Conservation (phyloP, 768 basidiomycete genomes). For the Clitopilus passeckerianus region DNA sequence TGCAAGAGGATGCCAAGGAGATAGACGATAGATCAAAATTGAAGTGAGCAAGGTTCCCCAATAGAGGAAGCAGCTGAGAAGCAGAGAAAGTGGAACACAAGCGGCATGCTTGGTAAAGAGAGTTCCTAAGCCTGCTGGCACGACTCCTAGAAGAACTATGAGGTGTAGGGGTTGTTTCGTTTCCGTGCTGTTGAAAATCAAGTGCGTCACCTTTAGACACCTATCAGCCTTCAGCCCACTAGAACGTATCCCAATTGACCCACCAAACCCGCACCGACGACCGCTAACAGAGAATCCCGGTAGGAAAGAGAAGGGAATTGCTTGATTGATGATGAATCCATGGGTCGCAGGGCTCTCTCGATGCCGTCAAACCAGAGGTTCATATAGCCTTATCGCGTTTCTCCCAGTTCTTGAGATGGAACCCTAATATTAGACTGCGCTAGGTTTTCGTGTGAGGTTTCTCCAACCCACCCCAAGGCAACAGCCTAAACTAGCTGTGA, state of each 20-base stretch:
- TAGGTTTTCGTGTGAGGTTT: too few species aligned
- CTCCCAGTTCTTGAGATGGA: too few species aligned
- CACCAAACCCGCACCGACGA: constrained; percentile 11
- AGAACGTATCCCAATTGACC: neutral
- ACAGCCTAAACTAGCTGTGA: too few species aligned
- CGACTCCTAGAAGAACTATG: constrained; percentile 18
- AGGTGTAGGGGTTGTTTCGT: constrained; percentile 21
- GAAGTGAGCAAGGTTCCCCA: neutral
- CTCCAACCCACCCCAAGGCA: too few species aligned
- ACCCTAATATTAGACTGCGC: too few species aligned
- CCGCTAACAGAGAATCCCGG: constrained; percentile 6
- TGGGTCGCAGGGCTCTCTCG: neutral
- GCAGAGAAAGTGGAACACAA: neutral
- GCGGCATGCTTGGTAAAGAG: constrained; percentile 15
- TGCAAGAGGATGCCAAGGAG: neutral
- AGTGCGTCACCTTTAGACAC: constrained; percentile 16
- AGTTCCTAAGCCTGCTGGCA: constrained; percentile 18
- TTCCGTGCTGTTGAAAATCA: constrained; percentile 30
- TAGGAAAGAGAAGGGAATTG: constrained; percentile 5
- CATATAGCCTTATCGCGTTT: too few species aligned
- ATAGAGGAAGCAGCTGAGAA: neutral
- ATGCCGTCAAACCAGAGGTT: too few species aligned
- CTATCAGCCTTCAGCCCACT: neutral
- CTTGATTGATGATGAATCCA: neutral
- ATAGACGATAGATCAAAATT: neutral